These are phyloP conservation scores for Neolentinus lepideus DNA, from an alignment of 1,284 basidiomycete genomes.

Conservation along the genomic window DNA sequence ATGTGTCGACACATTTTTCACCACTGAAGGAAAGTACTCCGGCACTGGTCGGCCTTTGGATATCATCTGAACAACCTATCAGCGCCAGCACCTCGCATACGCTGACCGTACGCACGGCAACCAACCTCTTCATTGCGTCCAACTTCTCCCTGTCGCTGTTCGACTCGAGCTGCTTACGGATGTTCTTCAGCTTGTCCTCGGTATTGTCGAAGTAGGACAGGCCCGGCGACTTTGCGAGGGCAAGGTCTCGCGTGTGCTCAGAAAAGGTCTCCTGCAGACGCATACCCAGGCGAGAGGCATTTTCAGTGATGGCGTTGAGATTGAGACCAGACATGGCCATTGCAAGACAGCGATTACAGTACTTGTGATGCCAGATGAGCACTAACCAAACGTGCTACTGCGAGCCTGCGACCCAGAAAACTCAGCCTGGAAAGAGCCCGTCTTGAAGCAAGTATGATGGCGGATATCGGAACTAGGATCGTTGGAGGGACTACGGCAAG, in stretches of 20 bases:
- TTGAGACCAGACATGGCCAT: conserved; percentile 43
- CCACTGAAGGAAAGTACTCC: conserved; percentile 89
- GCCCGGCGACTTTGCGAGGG: conserved; percentile 45
- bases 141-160: conserved; percentile 83
- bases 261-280: conserved; percentile 74
- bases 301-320: conserved; percentile 65
- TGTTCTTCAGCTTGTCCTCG: conserved; percentile 72
- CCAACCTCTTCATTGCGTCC: conserved; percentile 89
- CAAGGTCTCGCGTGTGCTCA: conserved; percentile 69
- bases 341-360: neutral
- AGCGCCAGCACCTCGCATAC: neutral
- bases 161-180: conserved; percentile 81
- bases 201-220: conserved; percentile 57
- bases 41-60: conserved; percentile 91
- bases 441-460: too few species aligned
- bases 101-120: conserved; percentile 58
- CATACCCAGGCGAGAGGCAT: conserved; percentile 73
- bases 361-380: too few species aligned
- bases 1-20: conserved; percentile 87
- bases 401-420: too few species aligned
- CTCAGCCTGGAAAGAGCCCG: too few species aligned
- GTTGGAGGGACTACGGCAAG: too few species aligned
- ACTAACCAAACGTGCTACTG: too few species aligned
- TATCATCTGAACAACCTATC: conserved; percentile 60
- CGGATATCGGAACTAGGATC: too few species aligned